Percentiles rank a stretch among this genome's conserved stretches.
Evolutionary conservation across 1,284 basidiomycete genomes (phyloP).

Genomic region (Ustilago crameri): DNA sequence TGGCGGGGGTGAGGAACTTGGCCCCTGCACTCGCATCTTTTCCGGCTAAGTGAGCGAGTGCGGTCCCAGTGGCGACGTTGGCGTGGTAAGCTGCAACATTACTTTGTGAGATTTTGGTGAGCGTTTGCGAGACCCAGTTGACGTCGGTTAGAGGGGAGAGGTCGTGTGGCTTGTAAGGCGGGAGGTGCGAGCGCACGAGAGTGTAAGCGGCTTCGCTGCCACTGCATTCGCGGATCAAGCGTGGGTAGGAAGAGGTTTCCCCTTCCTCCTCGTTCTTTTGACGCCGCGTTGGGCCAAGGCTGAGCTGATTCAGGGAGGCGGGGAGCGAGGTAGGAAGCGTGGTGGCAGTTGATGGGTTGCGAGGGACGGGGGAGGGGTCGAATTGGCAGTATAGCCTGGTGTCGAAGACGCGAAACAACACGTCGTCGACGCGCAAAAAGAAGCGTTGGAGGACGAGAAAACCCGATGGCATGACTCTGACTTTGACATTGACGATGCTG

Average conservation of each 20-base stretch:
- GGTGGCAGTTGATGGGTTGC: not conserved
- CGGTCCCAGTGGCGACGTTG: constrained; percentile 8
- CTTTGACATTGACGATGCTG: constrained; percentile 64
- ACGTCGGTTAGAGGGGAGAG: constrained; percentile 88
- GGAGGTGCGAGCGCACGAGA: constrained; percentile 76
- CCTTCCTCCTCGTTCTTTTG: not conserved
- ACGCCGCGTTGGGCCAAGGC: constrained; percentile 7
- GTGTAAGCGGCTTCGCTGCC: constrained; percentile 92
- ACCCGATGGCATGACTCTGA: constrained; percentile 94
- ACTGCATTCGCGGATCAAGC: constrained; percentile 81
- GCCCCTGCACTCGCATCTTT: constrained; percentile 17
- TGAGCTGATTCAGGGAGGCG: constrained; percentile 9
- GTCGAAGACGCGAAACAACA: constrained; percentile 90
- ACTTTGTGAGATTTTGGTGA: constrained; percentile 74
- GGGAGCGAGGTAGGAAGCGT: not conserved
- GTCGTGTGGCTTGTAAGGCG: constrained; percentile 77
- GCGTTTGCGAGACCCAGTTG: constrained; percentile 82
- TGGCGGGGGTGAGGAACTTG: constrained; percentile 18
- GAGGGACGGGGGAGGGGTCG: constrained; percentile 4
- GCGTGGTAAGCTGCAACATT: constrained; percentile 16
- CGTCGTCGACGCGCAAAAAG: constrained; percentile 93
- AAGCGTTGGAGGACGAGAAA: constrained; percentile 91
- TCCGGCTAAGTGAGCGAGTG: constrained; percentile 8
- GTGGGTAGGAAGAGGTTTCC: constrained; percentile 39
- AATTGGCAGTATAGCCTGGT: constrained; percentile 91